Percentiles rank a stretch among this genome's conserved stretches.
These are phyloP conservation scores for Senna siamea DNA, from an alignment of 306 rosid genomes.

Conservation along the genomic window DNA sequence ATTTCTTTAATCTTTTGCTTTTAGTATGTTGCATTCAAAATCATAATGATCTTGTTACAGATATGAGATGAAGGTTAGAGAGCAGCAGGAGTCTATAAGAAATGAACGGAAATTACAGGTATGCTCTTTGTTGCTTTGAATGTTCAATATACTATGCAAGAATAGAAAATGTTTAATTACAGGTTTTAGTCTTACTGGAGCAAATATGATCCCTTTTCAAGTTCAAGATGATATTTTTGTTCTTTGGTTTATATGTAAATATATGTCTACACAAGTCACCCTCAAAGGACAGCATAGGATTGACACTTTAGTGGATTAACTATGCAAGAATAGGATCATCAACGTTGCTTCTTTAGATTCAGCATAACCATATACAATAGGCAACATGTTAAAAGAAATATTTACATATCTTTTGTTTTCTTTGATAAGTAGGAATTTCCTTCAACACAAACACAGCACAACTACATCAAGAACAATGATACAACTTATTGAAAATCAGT, in stretches of 20 bases:
- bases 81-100: conserved; percentile 87
- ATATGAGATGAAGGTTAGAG: conserved; percentile 88
- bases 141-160: conserved; percentile 12
- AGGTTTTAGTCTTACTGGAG: conserved; percentile 9
- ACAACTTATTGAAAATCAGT: not conserved
- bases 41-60: conserved; percentile 54
- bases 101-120: conserved; percentile 86
- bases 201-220: conserved; percentile 10
- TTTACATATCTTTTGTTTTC: too few species aligned
- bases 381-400: conserved; percentile 22
- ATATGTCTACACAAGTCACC: not conserved
- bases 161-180: too few species aligned
- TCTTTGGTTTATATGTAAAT: conserved; percentile 3
- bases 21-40: conserved; percentile 29
- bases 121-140: conserved; percentile 31
- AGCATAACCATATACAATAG: conserved; percentile 14
- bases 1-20: conserved; percentile 33
- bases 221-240: conserved; percentile 22
- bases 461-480: too few species aligned
- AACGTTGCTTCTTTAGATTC: not conserved
- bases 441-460: too few species aligned
- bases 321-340: conserved; percentile 4
- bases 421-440: too few species aligned
- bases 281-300: conserved; percentile 22
- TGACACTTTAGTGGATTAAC: conserved; percentile 2